Evolutionary conservation across 331 rosid species (phyloP).

Genomic region (Pyracantha coccinea): DNA sequence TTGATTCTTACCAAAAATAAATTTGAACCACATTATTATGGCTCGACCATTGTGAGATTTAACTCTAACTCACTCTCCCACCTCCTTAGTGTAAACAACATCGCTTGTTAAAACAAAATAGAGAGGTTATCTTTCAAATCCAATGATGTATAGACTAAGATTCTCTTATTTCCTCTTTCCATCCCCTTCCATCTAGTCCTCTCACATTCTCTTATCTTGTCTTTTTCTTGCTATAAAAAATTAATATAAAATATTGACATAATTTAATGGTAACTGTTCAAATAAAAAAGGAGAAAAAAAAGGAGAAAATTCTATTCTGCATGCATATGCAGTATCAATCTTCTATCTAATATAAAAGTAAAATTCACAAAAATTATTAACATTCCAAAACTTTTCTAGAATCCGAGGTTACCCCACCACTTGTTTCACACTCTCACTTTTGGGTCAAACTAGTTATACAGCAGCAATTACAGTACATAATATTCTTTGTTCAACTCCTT

Average conservation of each 20-base stretch:
- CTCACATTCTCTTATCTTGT: no score
- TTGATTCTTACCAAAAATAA: rapidly evolving
- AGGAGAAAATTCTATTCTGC: no score
- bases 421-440: constrained; percentile 21
- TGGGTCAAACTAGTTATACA: constrained; percentile 23
- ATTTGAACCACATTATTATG: no score
- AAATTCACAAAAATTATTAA: not conserved
- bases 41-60: no score
- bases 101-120: no score
- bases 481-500: not conserved
- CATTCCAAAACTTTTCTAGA: constrained; percentile 37
- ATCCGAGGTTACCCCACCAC: constrained; percentile 53
- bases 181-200: not conserved
- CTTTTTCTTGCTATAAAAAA: no score
- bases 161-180: not conserved
- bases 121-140: no score
- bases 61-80: no score
- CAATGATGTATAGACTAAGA: no score
- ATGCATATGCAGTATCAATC: not conserved
- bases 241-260: no score
- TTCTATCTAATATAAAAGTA: constrained; percentile 6
- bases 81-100: rapidly evolving
- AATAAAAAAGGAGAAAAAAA: no score
- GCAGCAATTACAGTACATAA: not conserved
- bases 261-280: no score